A percentile compares a stretch with the other conserved stretches of the same genome.
These are phyloP conservation scores for Helenozyma baotianmanensis DNA, from an alignment of 805 yeast genomes.

Conservation along the genomic window DNA sequence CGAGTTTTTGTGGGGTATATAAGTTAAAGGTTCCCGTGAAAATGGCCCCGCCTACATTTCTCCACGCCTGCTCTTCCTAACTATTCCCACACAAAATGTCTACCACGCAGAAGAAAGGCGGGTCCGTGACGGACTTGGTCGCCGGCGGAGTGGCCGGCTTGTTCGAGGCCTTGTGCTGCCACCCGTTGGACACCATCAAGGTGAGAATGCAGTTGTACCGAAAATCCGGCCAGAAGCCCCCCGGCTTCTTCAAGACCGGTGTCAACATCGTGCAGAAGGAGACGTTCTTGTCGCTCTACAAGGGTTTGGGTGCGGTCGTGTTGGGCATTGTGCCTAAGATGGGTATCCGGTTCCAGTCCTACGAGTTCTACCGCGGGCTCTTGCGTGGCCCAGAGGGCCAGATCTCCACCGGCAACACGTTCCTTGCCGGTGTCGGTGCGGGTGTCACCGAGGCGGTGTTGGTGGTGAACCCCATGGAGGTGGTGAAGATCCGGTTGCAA, in stretches of 20 bases:
- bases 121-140: slow-evolving; percentile 57
- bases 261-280: slow-evolving; percentile 71
- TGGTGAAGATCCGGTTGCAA: slow-evolving; percentile 91
- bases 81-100: slow-evolving; percentile 2
- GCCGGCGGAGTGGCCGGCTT: slow-evolving; percentile 98
- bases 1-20: too few relatives aligned
- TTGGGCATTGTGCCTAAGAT: slow-evolving; percentile 97
- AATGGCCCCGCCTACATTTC: too few relatives aligned
- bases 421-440: slow-evolving; percentile 93
- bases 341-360: slow-evolving; percentile 95
- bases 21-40: too few relatives aligned
- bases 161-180: slow-evolving; percentile 96
- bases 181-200: slow-evolving; percentile 95
- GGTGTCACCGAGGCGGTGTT: slow-evolving; percentile 93
- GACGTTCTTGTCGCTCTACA: slow-evolving; percentile 80
- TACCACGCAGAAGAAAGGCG: slow-evolving; percentile 29
- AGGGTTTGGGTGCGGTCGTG: slow-evolving; percentile 95
- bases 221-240: slow-evolving; percentile 68
- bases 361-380: slow-evolving; percentile 76
- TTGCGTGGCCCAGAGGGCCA: slow-evolving; percentile 61
- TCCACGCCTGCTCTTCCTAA: too few relatives aligned
- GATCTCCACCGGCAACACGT: slow-evolving; percentile 70
- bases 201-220: slow-evolving; percentile 93
- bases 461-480: slow-evolving; percentile 97
- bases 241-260: slow-evolving; percentile 86